Base-by-base conservation (phyloP, 352 stramenopile genomes). In the Phytophthora citricola region DNA sequence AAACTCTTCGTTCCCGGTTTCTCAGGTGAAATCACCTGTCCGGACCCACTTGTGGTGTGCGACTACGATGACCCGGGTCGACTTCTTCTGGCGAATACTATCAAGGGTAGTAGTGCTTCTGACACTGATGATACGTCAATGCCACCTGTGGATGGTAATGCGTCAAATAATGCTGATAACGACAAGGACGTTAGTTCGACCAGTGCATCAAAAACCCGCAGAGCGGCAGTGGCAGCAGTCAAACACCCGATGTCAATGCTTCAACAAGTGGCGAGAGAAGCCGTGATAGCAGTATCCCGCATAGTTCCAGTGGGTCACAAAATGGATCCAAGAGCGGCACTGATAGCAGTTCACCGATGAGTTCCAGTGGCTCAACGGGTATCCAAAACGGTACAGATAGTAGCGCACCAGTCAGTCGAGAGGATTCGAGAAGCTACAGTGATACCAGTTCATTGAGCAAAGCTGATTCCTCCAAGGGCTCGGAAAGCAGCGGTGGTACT, bases 21-120 rank as follows among this genome's bases (percentile, higher is more conserved):
- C 51, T 65, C 60, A 0, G 86, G 86, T 7, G 58, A 39, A 7
- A 51, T 94, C 44, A 84, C 78, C 11, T 93, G 86, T 46, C 84
- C 84, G 2, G 86, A 94, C 36, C 84, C 86, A 20, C 52, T 70
- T 9, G 69, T 90, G 15, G 77, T 93, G 39, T 94, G 86, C 44
- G 72, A 49, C 7, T n/a, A 44, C 17, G 53, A 54, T 11, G 57
- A 58, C 12, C 43, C 64, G 2, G 63, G 46, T 32, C 43, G 43
- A 29, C 10, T 49, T 32, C 6, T 49, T 20, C 43, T 49, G 10
- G 43, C 22, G 14, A 10, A 49, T 9, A 32, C 7, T 48, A 6
- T 31, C 43, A 32, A 24, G 8, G 17, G 5, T 4, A 46, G 8
- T 26, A 46, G 17, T 26, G 5, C 9, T 14, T 14, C 15, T 4